Base-by-base conservation (phyloP, 306 rosid genomes). In the Benincasa hispida region DNA sequence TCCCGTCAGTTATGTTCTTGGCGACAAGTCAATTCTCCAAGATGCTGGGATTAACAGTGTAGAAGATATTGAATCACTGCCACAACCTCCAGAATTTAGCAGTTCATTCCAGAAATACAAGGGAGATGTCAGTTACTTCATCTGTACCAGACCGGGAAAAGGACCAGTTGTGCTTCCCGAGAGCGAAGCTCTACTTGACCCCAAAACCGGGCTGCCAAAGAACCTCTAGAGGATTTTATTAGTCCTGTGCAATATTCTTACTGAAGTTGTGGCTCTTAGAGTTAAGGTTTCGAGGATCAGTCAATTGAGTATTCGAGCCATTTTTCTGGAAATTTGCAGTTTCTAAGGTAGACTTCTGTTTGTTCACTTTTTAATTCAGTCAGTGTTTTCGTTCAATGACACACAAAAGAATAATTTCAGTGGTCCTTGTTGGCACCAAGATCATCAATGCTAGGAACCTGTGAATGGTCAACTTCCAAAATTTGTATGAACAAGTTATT, bases 71-170 rank as follows among this genome's bases (percentile, higher is more conserved):
- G 97, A 86, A 65, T 87, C 82, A 79, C 77, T 94, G 84, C 86
- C 91, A 2, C 86, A 96, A 19, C 96, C 99, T 42, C 90, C 93
- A 32, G 96, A 94, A 86, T 82, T 81, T 19, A 91, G 86, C 85
- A 96, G 84, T 73, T 90, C 90, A 39, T 87, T 87, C 24, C 92
- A 92, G 88, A 92, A 90, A 81, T 86, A 34, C 79, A 82, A 78
- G 79, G 99, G 99, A 35, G 96, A 89, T 76, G 95, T 94, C 63
- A 89, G 89, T 84, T 92, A 94, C 86, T 94, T 94, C 86, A 94
- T 94, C 79, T 94, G 99, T 81, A 94, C 99, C 59, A 90, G 86
- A 79, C 96, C 96, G 1, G 99, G 99, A 74, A 90, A 81, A 86
- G 99, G 99, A 75, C 99, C 99, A 13, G 92, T 92, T 79, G 74